These are phyloP conservation scores for Colletotrichum tabaci DNA, from an alignment of 2,329 filamentous ascomycete genomes.

Conservation along the genomic window DNA sequence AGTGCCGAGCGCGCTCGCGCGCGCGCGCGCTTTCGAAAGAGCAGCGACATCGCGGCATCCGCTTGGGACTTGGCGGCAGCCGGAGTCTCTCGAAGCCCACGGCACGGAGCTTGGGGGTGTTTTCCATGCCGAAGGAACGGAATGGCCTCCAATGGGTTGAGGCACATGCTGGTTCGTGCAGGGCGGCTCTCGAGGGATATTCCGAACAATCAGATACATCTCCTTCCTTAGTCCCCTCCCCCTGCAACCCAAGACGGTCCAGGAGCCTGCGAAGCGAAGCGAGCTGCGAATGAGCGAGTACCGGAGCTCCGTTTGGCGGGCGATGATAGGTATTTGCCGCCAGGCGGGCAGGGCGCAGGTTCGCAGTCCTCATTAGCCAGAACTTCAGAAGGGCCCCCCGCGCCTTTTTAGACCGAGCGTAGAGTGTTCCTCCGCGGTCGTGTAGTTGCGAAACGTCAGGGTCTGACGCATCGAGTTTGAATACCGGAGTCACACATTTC, in stretches of 20 bases:
- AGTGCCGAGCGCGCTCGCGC: conserved; percentile 9
- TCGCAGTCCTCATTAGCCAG: conserved; percentile 21
- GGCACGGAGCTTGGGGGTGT: conserved; percentile 30
- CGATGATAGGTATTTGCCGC: conserved; percentile 26
- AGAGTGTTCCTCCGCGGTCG: conserved; percentile 37
- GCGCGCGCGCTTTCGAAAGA: conserved; percentile 10
- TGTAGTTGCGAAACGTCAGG: conserved; percentile 41
- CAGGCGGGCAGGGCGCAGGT: conserved; percentile 17
- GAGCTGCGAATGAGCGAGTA: conserved; percentile 27
- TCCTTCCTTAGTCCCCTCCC: background rate
- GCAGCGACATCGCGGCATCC: conserved; percentile 17
- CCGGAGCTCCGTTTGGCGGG: conserved; percentile 38
- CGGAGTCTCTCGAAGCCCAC: conserved; percentile 27
- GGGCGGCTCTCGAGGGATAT: conserved; percentile 20
- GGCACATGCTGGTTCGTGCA: conserved; percentile 35
- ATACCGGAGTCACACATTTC: conserved; percentile 43
- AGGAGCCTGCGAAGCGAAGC: conserved; percentile 25
- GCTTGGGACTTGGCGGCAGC: background rate
- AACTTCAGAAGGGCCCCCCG: conserved; percentile 13
- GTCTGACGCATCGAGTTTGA: conserved; percentile 41
- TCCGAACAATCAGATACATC: conserved; percentile 6
- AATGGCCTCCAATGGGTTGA: conserved; percentile 34
- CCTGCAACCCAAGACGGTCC: conserved; percentile 5
- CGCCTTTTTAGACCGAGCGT: conserved; percentile 40
- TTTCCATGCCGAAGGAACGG: conserved; percentile 31